Evolutionary conservation across 768 basidiomycete species (phyloP), one percentile per base, ranked within the genome.

Genomic region (Psilocybe cyanescens): DNA sequence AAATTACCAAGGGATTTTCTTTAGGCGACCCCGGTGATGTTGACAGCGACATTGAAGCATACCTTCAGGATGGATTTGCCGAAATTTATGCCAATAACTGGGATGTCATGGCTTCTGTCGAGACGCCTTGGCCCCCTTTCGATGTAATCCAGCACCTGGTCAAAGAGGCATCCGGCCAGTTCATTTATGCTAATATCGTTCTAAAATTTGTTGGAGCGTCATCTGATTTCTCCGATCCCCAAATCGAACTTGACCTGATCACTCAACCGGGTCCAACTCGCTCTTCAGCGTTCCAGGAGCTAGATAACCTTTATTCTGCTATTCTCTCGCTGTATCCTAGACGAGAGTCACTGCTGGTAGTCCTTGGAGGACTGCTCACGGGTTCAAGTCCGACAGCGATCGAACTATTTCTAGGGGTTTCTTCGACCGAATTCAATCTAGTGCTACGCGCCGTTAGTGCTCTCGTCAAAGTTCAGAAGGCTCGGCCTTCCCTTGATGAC

Each of bases 171-270:
- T 56, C 55, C 5, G 39, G 55, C 14, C 55, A 56, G 28, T 56
- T 30, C 9, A 46, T 56, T n/a, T 56, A 46, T 30, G 41, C 55
- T 11, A 17, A 41, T 5, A 56, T 37, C 28, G 45, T 56, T 30
- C 55, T 56, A 12, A 56, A 56, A 19, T 56, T 56, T 47, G 55
- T 56, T 14, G 55, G 44, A 31, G 29, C 41, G 7, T 29, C 9
- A 5, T 46, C 55, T 2, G 28, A 41, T 28, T 56, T 56, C n/a
- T 45, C 19, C 9, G 55, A 56, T 33, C 55, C 55, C 3, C 28
- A 30, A 31, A 12, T 19, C 3, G 45, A 46, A 31, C 45, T 56
- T 7, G 37, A 41, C 3, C 46, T 56, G 9, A 56, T 56, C 24
- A 46, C 28, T 4, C 17, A 39, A n/a, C 41, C 41, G 46, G 55